Evolutionary conservation across 345 rosid genomes (phyloP), one percentile per base, ranked within the genome.

Genomic region (Crucihimalaya himalaica): DNA sequence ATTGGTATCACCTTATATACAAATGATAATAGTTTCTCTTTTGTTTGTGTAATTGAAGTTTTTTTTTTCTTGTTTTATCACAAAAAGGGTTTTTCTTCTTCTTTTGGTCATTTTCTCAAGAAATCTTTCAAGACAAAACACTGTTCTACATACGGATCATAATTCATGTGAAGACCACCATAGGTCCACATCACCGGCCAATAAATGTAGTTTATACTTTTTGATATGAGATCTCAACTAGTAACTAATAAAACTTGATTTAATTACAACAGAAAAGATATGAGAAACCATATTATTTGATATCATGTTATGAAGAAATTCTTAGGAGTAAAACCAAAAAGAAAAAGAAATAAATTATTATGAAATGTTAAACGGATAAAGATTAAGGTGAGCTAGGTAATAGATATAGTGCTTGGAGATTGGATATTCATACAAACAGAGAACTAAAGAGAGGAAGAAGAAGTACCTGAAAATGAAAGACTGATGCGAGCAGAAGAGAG

Each of bases 401-500:
- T 63, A 27, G 1, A 21, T 39, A 13, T 37, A 62, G 16, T 21
- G 57, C 11, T 63, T 32, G 13, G n/a, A 65, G 21, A 46, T 43
- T 35, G 11, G 32, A 48, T 29, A 40, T 52, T 16, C 39, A 66
- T 51, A 60, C 6, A 31, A 28, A 66, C 5, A 6, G 13, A 27
- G 37, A 67, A 53, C 16, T n/a, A 4, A 14, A 39, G 20, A 16
- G 60, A 55, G 5, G 63, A 34, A 54, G 34, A 66, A 16, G 39
- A 32, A 57, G 25, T 63, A 87, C 88, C 89, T 55, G 85, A 63
- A 72, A 67, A 54, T 19, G 83, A 58, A 68, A 70, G 27, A 40
- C 32, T 63, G 79, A 32, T 55, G 7, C 89, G 81, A 70, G 86
- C 80, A 14, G 86, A 80, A 58, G 85, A 78, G n/a, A 63, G 5